Base-by-base conservation (phyloP, 2,329 filamentous ascomycete species). In the Penicillium sp. region DNA sequence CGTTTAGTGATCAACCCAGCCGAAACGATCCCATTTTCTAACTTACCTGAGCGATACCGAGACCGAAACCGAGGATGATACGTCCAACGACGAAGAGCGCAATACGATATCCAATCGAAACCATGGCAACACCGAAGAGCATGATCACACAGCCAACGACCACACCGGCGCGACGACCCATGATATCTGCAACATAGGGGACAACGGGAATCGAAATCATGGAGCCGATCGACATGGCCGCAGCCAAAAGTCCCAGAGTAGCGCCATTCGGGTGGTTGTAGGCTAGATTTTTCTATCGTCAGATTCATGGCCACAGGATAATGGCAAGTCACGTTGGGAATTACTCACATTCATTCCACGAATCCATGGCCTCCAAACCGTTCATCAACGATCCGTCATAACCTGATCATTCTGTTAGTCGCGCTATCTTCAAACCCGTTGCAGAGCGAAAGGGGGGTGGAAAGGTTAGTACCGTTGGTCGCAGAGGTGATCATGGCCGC, bases 351-450 rank as follows among this genome's bases (percentile, higher is more conserved):
- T 71, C 61, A 59, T 78, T 67, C 82, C 82, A 84, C 46, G 77
- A 71, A 0, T 65, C 57, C 58, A 84, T 76, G 4, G 79, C 75
- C 63, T 82, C 79, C 26, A 82, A 67, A 62, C 79, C 79, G 57
- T 82, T 82, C 74, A 82, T 78, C 68, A 82, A 74, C 11, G 77
- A 79, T 26, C 77, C 78, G 56, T 81, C 79, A 58, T 78, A 81
- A 13, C 78, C 79, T 66, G 30, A 3, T 49, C 8, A 25, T 22
- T 4, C 37, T 54, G 51, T 53, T 25, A 53, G 51, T 53, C 25
- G 16, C 2, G 14, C 22, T 8, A 22, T 5, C 19, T 25, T 16
- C n/a, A 13, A 30, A 30, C 4, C 10, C 4, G 19, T 35, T 19
- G 11, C 30, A 6, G 16, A 1, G 35, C 13, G 33, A 11, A 22